Percentiles rank a stretch among this genome's conserved stretches.
phyloP scores from a whole-genome alignment of 192 early-diverging fungal genomes.

The Mycoemilia scoparia region DNA sequence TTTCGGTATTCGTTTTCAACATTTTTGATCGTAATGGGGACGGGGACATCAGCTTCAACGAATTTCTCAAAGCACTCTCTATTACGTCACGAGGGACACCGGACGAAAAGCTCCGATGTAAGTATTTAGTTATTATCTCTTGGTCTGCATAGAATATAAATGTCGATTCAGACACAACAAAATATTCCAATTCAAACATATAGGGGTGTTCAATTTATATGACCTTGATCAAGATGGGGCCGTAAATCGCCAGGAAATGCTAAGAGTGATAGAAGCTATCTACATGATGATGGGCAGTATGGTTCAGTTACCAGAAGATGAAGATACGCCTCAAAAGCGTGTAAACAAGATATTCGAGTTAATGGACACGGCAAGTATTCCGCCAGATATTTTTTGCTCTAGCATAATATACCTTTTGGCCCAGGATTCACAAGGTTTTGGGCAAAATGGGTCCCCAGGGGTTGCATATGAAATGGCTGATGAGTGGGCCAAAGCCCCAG shows the following conservation, averaged over 20 bases:
- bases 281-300: conserved; percentile 88
- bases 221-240: conserved; percentile 79
- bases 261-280: conserved; percentile 80
- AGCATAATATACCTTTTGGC: neutral
- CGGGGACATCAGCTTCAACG: conserved; percentile 77
- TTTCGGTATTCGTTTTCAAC: conserved; percentile 81
- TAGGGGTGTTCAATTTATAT: conserved; percentile 78
- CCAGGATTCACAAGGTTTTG: too few relatives aligned
- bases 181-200: too few relatives aligned
- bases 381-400: neutral
- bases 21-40: conserved; percentile 84
- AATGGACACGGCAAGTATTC: conserved; percentile 46
- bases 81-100: conserved; percentile 63
- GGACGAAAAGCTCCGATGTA: conserved; percentile 76
- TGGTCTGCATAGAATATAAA: too few relatives aligned
- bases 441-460: too few relatives aligned
- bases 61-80: conserved; percentile 74
- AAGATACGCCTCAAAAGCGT: conserved; percentile 78
- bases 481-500: too few relatives aligned
- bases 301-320: conserved; percentile 76
- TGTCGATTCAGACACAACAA: too few relatives aligned
- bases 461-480: too few relatives aligned
- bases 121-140: too few relatives aligned
- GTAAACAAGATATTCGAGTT: conserved; percentile 78
- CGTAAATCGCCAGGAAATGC: conserved; percentile 80